phyloP scores from a whole-genome alignment of 2,329 filamentous ascomycete genomes.

The Aspergillus hortae region DNA sequence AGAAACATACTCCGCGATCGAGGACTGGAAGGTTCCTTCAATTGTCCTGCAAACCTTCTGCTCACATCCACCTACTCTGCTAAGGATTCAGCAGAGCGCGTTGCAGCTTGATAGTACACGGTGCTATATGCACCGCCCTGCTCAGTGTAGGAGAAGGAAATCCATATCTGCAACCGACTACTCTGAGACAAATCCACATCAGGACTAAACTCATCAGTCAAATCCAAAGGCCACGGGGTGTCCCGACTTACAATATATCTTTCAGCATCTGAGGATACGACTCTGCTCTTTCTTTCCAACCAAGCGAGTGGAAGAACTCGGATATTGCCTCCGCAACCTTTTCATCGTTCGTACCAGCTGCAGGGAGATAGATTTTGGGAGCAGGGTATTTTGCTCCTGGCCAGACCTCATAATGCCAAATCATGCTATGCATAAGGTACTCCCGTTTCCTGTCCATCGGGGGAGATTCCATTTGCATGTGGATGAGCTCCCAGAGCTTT shows the following conservation, averaged over 20 bases:
- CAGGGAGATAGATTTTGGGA: conserved; percentile 3
- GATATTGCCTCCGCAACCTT: not conserved
- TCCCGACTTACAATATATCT: not conserved
- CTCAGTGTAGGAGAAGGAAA: conserved; percentile 6
- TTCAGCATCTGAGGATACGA: not conserved
- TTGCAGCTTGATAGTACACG: conserved; percentile 3
- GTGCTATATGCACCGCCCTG: conserved; percentile 2
- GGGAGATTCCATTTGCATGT: not conserved
- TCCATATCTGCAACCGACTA: conserved; percentile 2
- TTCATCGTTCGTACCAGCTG: conserved; percentile 3
- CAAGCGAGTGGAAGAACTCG: conserved; percentile 1
- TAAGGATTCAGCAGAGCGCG: no score
- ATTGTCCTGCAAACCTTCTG: no score
- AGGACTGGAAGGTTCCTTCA: no score
- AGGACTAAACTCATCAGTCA: not conserved
- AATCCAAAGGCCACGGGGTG: not conserved
- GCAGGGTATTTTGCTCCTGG: not conserved
- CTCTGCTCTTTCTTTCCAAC: not conserved
- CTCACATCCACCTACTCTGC: no score
- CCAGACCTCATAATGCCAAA: conserved; percentile 4
- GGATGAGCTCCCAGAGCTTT: not conserved
- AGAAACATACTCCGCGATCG: no score
- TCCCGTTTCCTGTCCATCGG: no score
- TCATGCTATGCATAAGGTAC: no score
- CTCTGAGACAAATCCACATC: conserved; percentile 1